phyloP scores from a whole-genome alignment of 2,329 filamentous ascomycete species.

The Colletotrichum spinosum region DNA sequence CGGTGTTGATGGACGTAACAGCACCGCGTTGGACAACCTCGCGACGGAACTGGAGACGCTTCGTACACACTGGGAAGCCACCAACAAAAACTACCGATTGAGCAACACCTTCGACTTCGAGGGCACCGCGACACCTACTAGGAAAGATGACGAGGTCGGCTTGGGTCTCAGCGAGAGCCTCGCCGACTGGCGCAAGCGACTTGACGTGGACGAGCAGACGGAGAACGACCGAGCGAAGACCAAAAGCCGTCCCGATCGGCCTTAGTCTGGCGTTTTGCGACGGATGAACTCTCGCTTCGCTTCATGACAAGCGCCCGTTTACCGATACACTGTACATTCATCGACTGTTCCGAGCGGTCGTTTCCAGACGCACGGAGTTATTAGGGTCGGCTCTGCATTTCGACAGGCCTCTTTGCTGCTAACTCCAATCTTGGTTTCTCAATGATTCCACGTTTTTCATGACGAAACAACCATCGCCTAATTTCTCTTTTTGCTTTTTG shows the following conservation, averaged over 20 bases:
- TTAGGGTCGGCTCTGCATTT: constrained; percentile 19
- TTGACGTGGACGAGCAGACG: constrained; percentile 66
- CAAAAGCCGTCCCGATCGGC: constrained; percentile 38
- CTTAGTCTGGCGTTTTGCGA: constrained; percentile 39
- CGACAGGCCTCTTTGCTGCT: constrained; percentile 20
- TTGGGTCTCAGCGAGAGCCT: constrained; percentile 76
- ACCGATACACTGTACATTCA: constrained; percentile 32
- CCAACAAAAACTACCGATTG: constrained; percentile 93
- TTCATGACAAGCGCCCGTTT: constrained; percentile 21
- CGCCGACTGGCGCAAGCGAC: constrained; percentile 82
- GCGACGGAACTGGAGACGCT: constrained; percentile 93
- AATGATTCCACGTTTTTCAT: constrained; percentile 38
- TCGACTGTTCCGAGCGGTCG: constrained; percentile 9
- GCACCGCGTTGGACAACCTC: constrained; percentile 85
- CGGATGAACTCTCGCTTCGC: constrained; percentile 39
- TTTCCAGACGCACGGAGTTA: constrained; percentile 29
- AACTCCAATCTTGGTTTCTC: constrained; percentile 34
- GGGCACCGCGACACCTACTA: constrained; percentile 41
- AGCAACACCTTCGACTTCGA: constrained; percentile 94
- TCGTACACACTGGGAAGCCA: constrained; percentile 93
- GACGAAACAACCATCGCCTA: constrained; percentile 35
- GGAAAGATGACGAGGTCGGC: constrained; percentile 58
- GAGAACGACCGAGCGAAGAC: constrained; percentile 35
- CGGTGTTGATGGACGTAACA: constrained; percentile 63
- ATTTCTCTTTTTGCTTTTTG: constrained; percentile 13